A percentile compares a stretch with the other conserved stretches of the same genome.
Conservation (phyloP, 2,329 filamentous ascomycete species). For the Apiospora arundinis region DNA sequence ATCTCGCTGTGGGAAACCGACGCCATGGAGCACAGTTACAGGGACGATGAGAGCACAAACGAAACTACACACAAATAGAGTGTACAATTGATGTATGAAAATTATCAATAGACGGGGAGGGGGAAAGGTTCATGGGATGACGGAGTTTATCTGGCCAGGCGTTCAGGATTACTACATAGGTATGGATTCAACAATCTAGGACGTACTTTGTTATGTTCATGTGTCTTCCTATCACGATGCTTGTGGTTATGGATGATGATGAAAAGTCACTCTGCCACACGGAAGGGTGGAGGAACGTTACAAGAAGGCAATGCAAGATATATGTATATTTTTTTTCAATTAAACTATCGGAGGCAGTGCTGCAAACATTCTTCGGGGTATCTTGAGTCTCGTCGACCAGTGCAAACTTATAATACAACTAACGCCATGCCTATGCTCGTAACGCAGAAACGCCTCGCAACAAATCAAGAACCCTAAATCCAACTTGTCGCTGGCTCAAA, state of each 20-base stretch:
- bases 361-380: constrained; percentile 7
- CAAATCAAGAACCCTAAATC: constrained; percentile 10
- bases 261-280: neutral
- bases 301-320: neutral
- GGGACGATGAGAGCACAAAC: constrained; percentile 31
- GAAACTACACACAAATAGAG: constrained; percentile 1
- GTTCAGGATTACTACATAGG: constrained; percentile 3
- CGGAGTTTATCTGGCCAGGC: constrained; percentile 11
- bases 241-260: too few relatives aligned
- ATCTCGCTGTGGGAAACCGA: constrained; percentile 63
- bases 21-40: constrained; percentile 38
- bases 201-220: neutral
- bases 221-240: neutral
- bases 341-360: neutral
- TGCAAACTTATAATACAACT: constrained; percentile 9
- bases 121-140: neutral
- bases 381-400: constrained; percentile 5
- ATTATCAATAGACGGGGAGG: constrained; percentile 1
- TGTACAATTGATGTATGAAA: neutral
- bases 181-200: constrained; percentile 10
- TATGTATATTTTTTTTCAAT: neutral
- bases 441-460: neutral
- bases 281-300: neutral
- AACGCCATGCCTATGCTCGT: neutral
- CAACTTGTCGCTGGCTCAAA: constrained; percentile 2